Evolutionary conservation across 306 rosid genomes (phyloP), one percentile per base, ranked within the genome.

Genomic region (Ceratonia siliqua): DNA sequence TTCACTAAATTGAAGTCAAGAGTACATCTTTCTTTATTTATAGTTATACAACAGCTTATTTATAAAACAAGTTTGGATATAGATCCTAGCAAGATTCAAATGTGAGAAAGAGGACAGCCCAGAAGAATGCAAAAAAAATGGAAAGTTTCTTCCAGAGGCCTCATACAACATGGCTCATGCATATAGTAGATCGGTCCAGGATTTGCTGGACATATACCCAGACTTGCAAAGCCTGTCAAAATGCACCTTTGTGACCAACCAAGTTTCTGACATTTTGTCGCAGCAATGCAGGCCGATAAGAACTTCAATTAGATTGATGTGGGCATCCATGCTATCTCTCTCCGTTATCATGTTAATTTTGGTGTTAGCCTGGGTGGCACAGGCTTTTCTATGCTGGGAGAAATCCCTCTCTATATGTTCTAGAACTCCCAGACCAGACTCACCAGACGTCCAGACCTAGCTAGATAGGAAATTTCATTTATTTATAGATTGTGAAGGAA

Each of bases 271-370:
- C 14, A 85, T 87, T 39, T 84, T 84, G 84, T 68, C 22, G n/a
- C 79, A 84, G n/a, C 92, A 87, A n/a, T 89, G 97, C 88, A 36
- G 32, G 71, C 85, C 92, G 8, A 68, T 89, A 13, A 83, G 80
- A 67, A 9, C 15, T 59, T 74, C 86, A 8, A 46, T 82, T 5
- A 72, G 27, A 73, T 35, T 82, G 65, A 63, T 87, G 48, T 89
- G 94, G 97, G 49, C 81, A 1, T 85, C 76, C 8, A 82, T 87
- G 78, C 61, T 89, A 5, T 59, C 82, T 68, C 91, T 91, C 58
- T 89, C 94, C 68, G 82, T 73, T 77, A 41, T 84, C 70, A 89
- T 89, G 94, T 79, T 77, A 9, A 4, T 79, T 35, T 83, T 89
- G 74, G 85, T 82, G n/a, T 10, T 87, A 2, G 30, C 52, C 5